These are phyloP conservation scores for Penicillium vulpinum DNA, from an alignment of 2,329 filamentous ascomycete species.

Conservation along the genomic window DNA sequence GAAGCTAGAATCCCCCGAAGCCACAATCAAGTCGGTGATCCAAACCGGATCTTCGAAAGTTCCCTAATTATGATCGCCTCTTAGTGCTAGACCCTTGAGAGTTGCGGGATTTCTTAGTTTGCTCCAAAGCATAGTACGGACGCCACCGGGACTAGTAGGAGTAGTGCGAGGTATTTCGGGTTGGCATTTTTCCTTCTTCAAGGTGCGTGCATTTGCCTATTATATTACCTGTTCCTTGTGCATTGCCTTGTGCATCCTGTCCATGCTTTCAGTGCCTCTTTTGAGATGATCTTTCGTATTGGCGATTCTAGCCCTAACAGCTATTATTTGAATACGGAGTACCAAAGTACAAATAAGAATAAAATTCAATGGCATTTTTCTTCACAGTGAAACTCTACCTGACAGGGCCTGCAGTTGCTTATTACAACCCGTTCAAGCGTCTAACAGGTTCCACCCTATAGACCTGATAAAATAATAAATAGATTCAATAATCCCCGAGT, in stretches of 20 bases:
- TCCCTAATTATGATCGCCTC: conserved; percentile 8
- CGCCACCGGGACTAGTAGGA: conserved; percentile 9
- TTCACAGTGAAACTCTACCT: background rate
- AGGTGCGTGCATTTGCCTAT: background rate
- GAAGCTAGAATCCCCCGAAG: background rate
- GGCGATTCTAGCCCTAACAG: background rate
- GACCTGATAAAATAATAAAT: no score
- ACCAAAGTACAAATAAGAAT: no score
- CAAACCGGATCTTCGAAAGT: conserved; percentile 11
- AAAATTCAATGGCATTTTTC: background rate
- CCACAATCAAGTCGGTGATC: background rate
- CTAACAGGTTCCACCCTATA: background rate
- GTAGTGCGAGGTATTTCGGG: background rate
- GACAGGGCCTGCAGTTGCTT: no score
- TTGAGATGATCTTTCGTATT: background rate
- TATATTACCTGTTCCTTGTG: background rate
- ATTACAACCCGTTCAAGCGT: background rate
- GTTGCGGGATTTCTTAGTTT: conserved; percentile 13
- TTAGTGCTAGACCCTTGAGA: conserved; percentile 7
- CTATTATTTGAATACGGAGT: no score
- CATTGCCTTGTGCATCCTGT: background rate
- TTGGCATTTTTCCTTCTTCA: background rate
- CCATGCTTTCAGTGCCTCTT: no score
- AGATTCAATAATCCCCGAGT: conserved; percentile 10
- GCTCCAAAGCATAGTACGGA: background rate